Conservation (phyloP, 768 basidiomycete species). For the Solioccasus polychromus region DNA sequence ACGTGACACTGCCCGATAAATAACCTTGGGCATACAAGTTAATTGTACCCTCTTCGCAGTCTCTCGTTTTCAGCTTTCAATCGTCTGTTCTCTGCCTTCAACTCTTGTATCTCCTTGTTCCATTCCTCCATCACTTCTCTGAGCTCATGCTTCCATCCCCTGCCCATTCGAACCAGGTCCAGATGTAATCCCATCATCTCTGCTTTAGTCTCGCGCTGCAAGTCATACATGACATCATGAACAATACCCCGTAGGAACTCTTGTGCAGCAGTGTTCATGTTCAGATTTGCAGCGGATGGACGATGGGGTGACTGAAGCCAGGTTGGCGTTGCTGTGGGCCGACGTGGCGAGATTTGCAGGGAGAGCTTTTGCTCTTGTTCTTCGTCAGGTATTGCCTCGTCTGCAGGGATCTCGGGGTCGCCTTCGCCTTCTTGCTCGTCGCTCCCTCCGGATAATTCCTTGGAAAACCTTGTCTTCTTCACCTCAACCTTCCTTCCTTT, state of each 20-base stretch:
- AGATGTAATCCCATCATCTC: conserved; percentile 75
- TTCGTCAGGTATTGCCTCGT: too few relatives aligned
- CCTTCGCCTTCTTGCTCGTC: conserved; percentile 10
- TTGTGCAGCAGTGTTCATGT: conserved; percentile 39
- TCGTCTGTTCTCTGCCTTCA: conserved; percentile 46
- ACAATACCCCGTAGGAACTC: conserved; percentile 64
- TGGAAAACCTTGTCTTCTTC: conserved; percentile 48
- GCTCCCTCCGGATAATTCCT: conserved; percentile 22
- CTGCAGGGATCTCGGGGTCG: neutral
- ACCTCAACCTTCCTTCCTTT: conserved; percentile 22
- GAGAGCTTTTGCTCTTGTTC: conserved; percentile 38
- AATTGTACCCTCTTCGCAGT: conserved; percentile 43
- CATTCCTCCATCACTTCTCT: conserved; percentile 59
- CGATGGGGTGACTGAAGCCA: conserved; percentile 42
- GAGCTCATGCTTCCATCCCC: conserved; percentile 66
- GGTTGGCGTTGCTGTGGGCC: conserved; percentile 34
- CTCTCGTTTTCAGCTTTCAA: conserved; percentile 67
- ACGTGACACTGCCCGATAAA: too few relatives aligned
- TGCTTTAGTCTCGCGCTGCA: conserved; percentile 63
- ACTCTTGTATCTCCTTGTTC: conserved; percentile 49
- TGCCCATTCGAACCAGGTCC: conserved; percentile 68
- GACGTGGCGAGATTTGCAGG: conserved; percentile 59
- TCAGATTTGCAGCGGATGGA: conserved; percentile 21
- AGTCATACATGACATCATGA: conserved; percentile 71
- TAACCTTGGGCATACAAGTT: too few relatives aligned